These are phyloP conservation scores for Mycena rosella DNA, from an alignment of 768 basidiomycete species.

Conservation along the genomic window DNA sequence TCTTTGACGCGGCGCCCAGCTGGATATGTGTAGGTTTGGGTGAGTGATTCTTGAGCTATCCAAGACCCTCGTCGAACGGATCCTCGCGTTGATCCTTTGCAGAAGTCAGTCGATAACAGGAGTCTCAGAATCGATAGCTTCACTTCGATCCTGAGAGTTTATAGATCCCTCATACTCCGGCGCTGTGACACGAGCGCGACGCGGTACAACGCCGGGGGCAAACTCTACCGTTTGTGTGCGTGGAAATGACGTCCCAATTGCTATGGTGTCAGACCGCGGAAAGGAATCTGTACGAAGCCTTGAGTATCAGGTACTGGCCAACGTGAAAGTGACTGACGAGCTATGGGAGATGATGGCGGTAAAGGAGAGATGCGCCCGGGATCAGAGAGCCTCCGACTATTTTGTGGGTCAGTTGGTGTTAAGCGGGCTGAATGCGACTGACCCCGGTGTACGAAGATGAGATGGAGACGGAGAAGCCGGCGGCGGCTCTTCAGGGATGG, in stretches of 20 bases:
- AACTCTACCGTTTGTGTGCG: conserved; percentile 64
- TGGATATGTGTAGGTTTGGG: conserved; percentile 35
- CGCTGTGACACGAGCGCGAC: conserved; percentile 39
- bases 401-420: conserved; percentile 20
- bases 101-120: neutral
- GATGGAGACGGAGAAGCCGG: conserved; percentile 27
- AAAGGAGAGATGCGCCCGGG: conserved; percentile 48
- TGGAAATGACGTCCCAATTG: conserved; percentile 30
- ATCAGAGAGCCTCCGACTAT: conserved; percentile 54
- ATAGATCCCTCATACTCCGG: conserved; percentile 31
- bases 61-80: conserved; percentile 39
- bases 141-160: conserved; percentile 37
- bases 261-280: conserved; percentile 54
- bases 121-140: neutral
- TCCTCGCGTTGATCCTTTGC: conserved; percentile 42
- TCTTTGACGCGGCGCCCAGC: conserved; percentile 49
- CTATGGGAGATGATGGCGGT: conserved; percentile 49
- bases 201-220: conserved; percentile 51
- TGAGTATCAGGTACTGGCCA: neutral
- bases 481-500: conserved; percentile 10
- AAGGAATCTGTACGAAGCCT: conserved; percentile 44
- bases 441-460: conserved; percentile 27
- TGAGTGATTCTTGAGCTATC: conserved; percentile 39
- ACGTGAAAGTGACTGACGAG: conserved; percentile 43
- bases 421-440: neutral